A percentile compares a stretch with the other conserved stretches of the same genome.
phyloP scores from a whole-genome alignment of 2,329 filamentous ascomycete species.

The Chrysoporthe deuterocubensis region DNA sequence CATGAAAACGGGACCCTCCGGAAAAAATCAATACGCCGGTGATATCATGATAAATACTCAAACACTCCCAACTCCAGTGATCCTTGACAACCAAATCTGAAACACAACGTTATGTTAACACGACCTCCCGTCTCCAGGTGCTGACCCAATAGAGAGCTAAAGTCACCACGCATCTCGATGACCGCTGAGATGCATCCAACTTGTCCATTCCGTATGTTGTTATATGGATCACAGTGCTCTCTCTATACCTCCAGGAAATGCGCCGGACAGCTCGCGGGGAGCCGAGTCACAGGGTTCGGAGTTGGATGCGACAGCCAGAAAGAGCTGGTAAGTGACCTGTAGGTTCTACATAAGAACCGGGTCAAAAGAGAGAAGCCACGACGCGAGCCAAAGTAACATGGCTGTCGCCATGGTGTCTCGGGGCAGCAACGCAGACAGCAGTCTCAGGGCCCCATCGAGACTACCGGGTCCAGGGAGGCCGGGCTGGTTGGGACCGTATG shows the following conservation, averaged over 20 bases:
- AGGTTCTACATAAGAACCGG: not conserved
- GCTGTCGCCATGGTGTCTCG: not conserved
- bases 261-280: too few relatives aligned
- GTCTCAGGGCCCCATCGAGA: too few relatives aligned
- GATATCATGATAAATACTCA: conserved; percentile 19
- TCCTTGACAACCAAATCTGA: not conserved
- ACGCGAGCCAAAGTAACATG: not conserved
- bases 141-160: conserved; percentile 3
- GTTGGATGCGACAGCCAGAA: not conserved
- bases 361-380: not conserved
- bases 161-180: not conserved
- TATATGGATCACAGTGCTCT: not conserved
- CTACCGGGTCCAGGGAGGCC: not conserved
- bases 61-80: conserved; percentile 23
- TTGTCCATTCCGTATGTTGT: not conserved
- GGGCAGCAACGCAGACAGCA: not conserved
- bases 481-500: not conserved
- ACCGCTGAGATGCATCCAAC: not conserved
- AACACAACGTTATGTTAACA: conserved; percentile 14
- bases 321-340: not conserved
- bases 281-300: too few relatives aligned
- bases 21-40: conserved; percentile 7
- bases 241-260: not conserved
- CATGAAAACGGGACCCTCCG: not conserved
- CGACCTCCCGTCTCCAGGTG: not conserved